Evolutionary conservation across 495 filamentous ascomycete species (phyloP), one percentile per base, ranked within the genome.

Genomic region (Tirmania nivea): DNA sequence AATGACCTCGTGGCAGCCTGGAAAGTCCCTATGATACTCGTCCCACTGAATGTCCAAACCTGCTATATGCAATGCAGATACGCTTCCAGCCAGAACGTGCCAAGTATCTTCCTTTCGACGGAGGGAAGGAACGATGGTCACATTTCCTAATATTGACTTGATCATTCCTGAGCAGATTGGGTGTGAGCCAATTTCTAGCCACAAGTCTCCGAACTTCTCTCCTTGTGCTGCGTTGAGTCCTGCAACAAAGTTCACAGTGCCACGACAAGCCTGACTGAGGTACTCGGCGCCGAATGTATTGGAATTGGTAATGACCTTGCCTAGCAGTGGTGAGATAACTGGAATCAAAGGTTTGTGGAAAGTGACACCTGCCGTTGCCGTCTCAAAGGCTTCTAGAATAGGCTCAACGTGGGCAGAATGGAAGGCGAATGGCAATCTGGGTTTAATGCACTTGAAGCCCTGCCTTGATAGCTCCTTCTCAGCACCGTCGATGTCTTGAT

Each of bases 401-500:
- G 79, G 72, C n/a, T 88, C 80, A 21, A 89, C 77, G 59, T 89
- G 85, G 0, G 76, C 70, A 5, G 84, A 83, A 65, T 92, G 85
- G 72, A 86, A 90, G 12, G 84, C 85, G 54, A 78, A 88, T 34
- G 81, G 80, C 12, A 87, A 76, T 36, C 78, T 75, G 4, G 90
- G 71, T 56, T 76, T 77, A 0, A 75, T 83, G 59, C 72, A 78
- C 63, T 83, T 86, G 61, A 82, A 73, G 1, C 73, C 73, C 49
- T 69, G 67, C 17, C 65, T 68, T 11, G 66, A 60, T 16, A 87
- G 73, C 34, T 71, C 65, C 53, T 79, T 71, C 19, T 77, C 70
- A 57, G 87, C 66, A 11, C 69, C 59, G 31, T 76, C 67, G 11
- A 86, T 77, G 57, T 76, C 67, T 0, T 60, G 56, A 7, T 62